Evolutionary conservation across 768 basidiomycete species (phyloP).

Genomic region (Inosperma sp.): DNA sequence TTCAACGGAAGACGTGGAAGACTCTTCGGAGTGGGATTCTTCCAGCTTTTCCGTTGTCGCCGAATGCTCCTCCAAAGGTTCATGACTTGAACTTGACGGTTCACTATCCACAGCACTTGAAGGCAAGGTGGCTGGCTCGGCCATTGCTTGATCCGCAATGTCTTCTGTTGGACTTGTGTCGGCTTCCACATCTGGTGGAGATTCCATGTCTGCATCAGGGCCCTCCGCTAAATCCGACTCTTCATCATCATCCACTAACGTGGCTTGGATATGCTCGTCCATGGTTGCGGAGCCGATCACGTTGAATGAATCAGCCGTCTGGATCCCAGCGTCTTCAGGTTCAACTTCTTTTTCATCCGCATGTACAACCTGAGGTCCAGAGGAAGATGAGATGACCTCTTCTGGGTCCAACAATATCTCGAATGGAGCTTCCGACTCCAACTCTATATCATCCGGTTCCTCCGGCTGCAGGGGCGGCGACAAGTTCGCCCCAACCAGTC

Average conservation of each 20-base stretch:
- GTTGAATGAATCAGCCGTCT: neutral
- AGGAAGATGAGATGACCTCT: conserved; percentile 10
- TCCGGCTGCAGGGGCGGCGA: conserved; percentile 6
- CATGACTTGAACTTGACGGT: no score
- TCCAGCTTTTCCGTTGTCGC: no score
- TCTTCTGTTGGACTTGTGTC: neutral
- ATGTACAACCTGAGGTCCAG: no score
- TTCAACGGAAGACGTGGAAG: no score
- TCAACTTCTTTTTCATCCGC: no score
- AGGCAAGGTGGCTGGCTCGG: neutral
- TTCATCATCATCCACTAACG: neutral
- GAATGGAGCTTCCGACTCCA: conserved; percentile 12
- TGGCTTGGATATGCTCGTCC: conserved; percentile 7
- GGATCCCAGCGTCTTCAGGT: neutral
- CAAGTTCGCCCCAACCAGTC: conserved; percentile 4
- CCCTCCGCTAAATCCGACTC: neutral
- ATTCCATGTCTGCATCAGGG: neutral
- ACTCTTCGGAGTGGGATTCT: no score
- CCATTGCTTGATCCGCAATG: neutral
- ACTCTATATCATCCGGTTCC: conserved; percentile 14
- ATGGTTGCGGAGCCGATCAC: neutral
- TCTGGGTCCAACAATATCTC: conserved; percentile 18
- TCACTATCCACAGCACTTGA: no score
- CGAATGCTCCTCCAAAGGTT: no score
- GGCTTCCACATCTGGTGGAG: no score